Evolutionary conservation across 495 filamentous ascomycete genomes (phyloP).

Genomic region (Oleoguttula mirabilis): DNA sequence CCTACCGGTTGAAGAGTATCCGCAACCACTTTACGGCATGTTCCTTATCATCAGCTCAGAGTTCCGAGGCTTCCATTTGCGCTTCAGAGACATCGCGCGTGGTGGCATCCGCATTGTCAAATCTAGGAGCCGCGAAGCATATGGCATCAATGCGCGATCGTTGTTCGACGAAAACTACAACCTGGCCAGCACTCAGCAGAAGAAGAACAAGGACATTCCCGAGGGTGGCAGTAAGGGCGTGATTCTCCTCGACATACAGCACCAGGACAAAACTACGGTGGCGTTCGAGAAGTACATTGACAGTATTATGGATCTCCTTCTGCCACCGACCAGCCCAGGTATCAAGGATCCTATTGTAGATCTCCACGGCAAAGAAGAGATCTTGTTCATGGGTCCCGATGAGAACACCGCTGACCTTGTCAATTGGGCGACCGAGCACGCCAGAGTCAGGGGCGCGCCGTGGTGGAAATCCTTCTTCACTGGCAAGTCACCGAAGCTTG

Average conservation of each 20-base stretch:
- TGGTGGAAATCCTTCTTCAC: constrained; percentile 99
- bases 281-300: constrained; percentile 99
- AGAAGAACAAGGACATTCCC: constrained; percentile 99
- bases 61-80: constrained; percentile 91
- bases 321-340: constrained; percentile 78
- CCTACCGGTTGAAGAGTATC: constrained; percentile 83
- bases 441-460: constrained; percentile 70
- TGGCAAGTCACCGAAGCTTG: constrained; percentile 88
- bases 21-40: constrained; percentile 91
- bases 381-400: constrained; percentile 95
- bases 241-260: constrained; percentile 80
- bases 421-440: constrained; percentile 95
- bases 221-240: constrained; percentile 98
- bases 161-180: constrained; percentile 98
- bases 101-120: constrained; percentile 98
- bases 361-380: constrained; percentile 84
- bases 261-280: constrained; percentile 81
- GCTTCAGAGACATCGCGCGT: constrained; percentile 93
- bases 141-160: constrained; percentile 87
- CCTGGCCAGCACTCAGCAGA: constrained; percentile 93
- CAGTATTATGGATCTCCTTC: constrained; percentile 85
- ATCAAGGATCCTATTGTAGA: constrained; percentile 99
- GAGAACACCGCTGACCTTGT: constrained; percentile 97
- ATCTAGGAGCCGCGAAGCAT: constrained; percentile 86
- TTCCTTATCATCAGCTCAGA: constrained; percentile 95